Base-by-base conservation (phyloP, 768 basidiomycete genomes). In the Trametes maxima region DNA sequence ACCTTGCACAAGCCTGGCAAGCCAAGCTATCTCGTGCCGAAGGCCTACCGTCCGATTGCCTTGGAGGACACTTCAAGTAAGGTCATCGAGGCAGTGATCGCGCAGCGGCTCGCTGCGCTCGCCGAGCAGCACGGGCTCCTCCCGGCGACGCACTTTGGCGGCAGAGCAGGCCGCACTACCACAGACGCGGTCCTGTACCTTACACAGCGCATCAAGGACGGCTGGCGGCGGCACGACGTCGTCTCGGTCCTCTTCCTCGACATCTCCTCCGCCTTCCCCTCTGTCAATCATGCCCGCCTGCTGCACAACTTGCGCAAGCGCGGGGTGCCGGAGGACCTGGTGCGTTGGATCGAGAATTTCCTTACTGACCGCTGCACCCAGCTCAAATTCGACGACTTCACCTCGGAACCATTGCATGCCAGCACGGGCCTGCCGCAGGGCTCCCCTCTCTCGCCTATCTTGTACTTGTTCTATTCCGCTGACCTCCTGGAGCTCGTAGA, bases 251-350 rank as follows among this genome's bases (percentile, higher is more conserved):
- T 80, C 0, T 80, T 77, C 66, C 71, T 80, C 0, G 79, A 82
- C 59, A 72, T 82, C 0, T 68, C 79, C 65, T 79, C 74, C 0
- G 78, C 80, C 1, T 82, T 80, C 63, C 80, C 77, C 0, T 80
- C 74, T 59, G 73, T 72, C 0, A 74, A 73, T 8, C 70, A 62
- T 0, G 71, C 72, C 1, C 22, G 63, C 0, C 73, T 80, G 0
- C 37, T 74, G 0, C 73, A 77, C 58, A 73, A 77, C 52, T 61
- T 80, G 56, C 49, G 64, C 13, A 68, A 65, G 53, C 24, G 65
- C 0, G 21, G 74, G 0, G 68, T 78, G 0, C 74, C 78, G 2
- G 24, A 50, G 3, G 45, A 43, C 13, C 71, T 72, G 45, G 62
- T 73, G 0, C 43, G 65, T 0, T 69, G 53, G 62, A 49, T 66